Evolutionary conservation across 129 eudicot genomes (phyloP), one percentile per base, ranked within the genome.

Genomic region (Daucus carota): DNA sequence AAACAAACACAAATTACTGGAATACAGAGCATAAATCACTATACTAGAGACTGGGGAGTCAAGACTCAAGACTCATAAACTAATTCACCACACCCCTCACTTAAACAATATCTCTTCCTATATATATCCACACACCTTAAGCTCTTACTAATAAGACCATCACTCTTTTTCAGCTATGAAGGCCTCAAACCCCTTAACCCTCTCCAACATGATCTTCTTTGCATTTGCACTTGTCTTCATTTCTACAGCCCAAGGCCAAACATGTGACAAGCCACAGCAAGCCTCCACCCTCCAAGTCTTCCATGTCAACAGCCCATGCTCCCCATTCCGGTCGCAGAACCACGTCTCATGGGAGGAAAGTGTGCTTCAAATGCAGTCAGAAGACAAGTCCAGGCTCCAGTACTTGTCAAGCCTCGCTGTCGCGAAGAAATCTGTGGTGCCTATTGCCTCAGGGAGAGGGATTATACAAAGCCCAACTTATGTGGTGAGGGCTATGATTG

Each of bases 241-340:
- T 41, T 73, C 90, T 41, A 44, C 73, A 32, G 75, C 79, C 83
- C 67, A 75, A 57, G 83, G 43, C 36, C 81, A 41, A 16, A 43
- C 70, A 73, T 92, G 95, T 74, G 73, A 79, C 62, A 36, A 24
- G 57, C 78, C 82, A 59, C 86, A 88, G 77, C 82, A 76, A 42
- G 92, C 86, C 80, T 86, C 97, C 62, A 86, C 88, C 82, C 93
- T 93, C 57, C 74, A 81, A 73, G 85, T 93, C 74, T 73, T 82
- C 90, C 98, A 90, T 72, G 92, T 87, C 41, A 84, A 79, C 82
- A 89, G 97, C 93, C 97, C 90, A 38, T 89, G 93, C 76, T 94
- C 93, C 73, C 98, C 98, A 20, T 87, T 89, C 72, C 76, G 86
- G 80, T 84, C 97, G 4, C 70, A 82, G 32, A 84, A 74, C 11